Percentiles rank a stretch among this genome's conserved stretches.
These are phyloP conservation scores for Penstemon barbatus DNA, from an alignment of 257 asterid genomes.

Conservation along the genomic window DNA sequence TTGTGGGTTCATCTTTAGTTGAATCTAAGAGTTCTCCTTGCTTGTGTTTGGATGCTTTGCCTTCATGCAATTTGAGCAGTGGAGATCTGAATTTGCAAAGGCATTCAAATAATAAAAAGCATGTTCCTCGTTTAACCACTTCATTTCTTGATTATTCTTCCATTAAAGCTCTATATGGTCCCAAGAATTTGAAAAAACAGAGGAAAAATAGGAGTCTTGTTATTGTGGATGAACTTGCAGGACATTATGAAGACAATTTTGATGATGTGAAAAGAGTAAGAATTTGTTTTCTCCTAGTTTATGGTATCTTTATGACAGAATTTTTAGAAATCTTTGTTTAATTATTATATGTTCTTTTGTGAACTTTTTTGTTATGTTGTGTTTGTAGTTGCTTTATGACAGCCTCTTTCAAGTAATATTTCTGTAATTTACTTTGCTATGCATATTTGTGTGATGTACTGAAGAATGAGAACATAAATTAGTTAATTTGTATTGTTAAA, in stretches of 20 bases:
- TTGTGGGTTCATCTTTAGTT: conserved; percentile 54
- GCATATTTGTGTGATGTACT: background rate
- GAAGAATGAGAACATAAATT: background rate
- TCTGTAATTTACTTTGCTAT: background rate
- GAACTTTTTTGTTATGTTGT: background rate
- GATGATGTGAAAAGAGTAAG: conserved; percentile 66
- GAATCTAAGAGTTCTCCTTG: conserved; percentile 50
- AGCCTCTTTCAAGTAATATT: background rate
- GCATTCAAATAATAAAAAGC: conserved; percentile 38
- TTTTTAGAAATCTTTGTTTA: background rate
- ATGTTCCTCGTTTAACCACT: conserved; percentile 40
- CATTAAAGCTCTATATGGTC: conserved; percentile 34
- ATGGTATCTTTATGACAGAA: background rate
- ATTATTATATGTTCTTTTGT: background rate
- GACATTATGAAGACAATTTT: conserved; percentile 65
- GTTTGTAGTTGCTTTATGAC: too few species aligned
- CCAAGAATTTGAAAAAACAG: conserved; percentile 37
- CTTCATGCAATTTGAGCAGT: conserved; percentile 39
- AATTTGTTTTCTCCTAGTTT: background rate
- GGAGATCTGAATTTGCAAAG: conserved; percentile 41
- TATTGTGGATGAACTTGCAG: conserved; percentile 52
- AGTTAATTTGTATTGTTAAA: background rate
- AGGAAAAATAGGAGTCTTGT: conserved; percentile 40
- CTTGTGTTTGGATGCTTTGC: conserved; percentile 51
- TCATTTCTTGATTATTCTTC: conserved; percentile 52